Conservation (phyloP, 2,329 filamentous ascomycete species). For the Cladosporium austrohemisphaericum region DNA sequence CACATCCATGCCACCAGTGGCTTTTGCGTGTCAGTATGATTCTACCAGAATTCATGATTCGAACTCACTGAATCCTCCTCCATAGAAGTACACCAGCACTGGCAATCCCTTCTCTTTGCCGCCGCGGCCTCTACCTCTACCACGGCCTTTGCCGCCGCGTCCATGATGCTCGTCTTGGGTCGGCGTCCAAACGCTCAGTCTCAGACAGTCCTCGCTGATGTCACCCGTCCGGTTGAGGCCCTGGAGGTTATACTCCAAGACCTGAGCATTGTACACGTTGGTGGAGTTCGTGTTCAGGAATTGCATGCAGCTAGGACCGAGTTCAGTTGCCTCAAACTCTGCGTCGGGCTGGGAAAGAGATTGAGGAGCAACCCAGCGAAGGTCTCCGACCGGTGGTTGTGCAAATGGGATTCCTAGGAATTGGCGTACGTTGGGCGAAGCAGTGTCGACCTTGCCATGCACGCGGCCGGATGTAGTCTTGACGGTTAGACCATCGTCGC, state of each 20-base stretch:
- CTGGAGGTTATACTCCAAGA: constrained; percentile 30
- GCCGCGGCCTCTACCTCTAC: constrained; percentile 1
- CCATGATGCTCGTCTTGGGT: constrained; percentile 4
- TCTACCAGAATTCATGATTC: constrained; percentile 33
- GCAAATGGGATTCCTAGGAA: constrained; percentile 28
- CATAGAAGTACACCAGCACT: constrained; percentile 48
- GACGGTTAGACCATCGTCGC: constrained; percentile 2
- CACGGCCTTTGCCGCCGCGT: background rate
- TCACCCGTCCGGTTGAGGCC: constrained; percentile 28
- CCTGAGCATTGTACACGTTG: constrained; percentile 22
- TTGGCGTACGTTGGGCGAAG: constrained; percentile 62
- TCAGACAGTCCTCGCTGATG: constrained; percentile 45
- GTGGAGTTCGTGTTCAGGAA: constrained; percentile 20
- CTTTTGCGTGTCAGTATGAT: constrained; percentile 60
- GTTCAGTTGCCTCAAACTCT: constrained; percentile 23
- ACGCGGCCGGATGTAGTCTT: constrained; percentile 7
- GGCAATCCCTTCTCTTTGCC: constrained; percentile 29
- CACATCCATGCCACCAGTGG: constrained; percentile 42
- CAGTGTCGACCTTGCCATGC: constrained; percentile 54
- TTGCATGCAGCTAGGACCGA: constrained; percentile 29
- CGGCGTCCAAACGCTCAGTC: constrained; percentile 46
- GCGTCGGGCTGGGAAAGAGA: constrained; percentile 21
- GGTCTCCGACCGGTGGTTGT: constrained; percentile 22
- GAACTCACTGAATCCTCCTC: constrained; percentile 40
- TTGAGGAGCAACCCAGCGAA: constrained; percentile 24